These are phyloP conservation scores for Trypanosoma avium DNA, from an alignment of 208 protist species.

Conservation along the genomic window DNA sequence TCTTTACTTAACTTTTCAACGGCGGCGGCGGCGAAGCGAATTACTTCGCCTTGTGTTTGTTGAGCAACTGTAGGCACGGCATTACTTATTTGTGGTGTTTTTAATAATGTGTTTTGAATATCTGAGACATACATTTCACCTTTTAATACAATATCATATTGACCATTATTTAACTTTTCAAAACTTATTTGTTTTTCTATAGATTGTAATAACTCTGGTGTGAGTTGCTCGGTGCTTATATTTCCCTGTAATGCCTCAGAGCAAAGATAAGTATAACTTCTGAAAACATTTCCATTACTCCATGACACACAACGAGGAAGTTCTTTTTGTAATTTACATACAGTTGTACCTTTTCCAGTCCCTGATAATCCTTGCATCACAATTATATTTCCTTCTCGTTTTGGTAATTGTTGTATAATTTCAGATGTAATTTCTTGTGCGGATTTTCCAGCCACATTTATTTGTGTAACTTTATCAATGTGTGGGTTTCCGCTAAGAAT, in stretches of 20 bases:
- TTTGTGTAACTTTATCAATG: conserved; percentile 27
- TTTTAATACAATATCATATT: conserved; percentile 75
- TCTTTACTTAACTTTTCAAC: conserved; percentile 66
- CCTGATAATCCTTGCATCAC: conserved; percentile 88
- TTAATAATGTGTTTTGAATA: conserved; percentile 89
- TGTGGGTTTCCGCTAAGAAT: conserved; percentile 45
- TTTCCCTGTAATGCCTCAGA: conserved; percentile 64
- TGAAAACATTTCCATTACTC: conserved; percentile 94
- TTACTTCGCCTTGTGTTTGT: conserved; percentile 91
- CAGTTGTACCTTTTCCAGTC: conserved; percentile 91
- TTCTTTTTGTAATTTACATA: conserved; percentile 59
- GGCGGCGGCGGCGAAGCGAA: conserved; percentile 72
- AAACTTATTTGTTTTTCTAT: conserved; percentile 76
- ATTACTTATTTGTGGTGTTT: conserved; percentile 70
- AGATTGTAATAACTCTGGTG: conserved; percentile 47
- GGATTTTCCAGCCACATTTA: conserved; percentile 76
- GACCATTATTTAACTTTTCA: conserved; percentile 39
- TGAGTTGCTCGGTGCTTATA: conserved; percentile 52
- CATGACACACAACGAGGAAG: conserved; percentile 85
- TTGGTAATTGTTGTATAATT: conserved; percentile 59
- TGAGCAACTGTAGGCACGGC: conserved; percentile 88
- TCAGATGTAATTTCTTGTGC: conserved; percentile 78
- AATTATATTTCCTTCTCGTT: conserved; percentile 78
- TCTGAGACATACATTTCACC: conserved; percentile 61
- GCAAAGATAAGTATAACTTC: conserved; percentile 86